Base-by-base conservation (phyloP, 768 basidiomycete genomes). In the Postia placenta region DNA sequence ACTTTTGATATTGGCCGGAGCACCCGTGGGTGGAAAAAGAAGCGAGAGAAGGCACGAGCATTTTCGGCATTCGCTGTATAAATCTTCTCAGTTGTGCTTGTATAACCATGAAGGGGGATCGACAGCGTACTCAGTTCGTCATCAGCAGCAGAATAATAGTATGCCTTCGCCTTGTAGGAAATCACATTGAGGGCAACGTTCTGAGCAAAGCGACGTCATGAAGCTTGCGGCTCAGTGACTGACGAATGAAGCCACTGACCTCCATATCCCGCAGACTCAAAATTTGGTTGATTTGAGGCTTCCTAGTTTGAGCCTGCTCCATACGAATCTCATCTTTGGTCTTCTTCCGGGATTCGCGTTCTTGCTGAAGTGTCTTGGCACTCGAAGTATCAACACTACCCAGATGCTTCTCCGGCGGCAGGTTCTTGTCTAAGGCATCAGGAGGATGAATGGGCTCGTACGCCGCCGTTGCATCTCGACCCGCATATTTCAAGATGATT, bases 11-110 rank as follows among this genome's bases (percentile, higher is more conserved):
- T 76, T 2, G 77, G 67, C 42, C 75, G 79, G 80, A 91, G 80
- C 33, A 97, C 79, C 20, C 92, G 81, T 14, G 93, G 81, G 47
- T 81, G 75, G 67, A 95, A 94, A 72, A 92, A 95, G 64, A 92
- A 85, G 25, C 90, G 80, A 36, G 76, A 72, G 64, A 89, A 93
- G n/a, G 88, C 87, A 36, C 78, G 74, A n/a, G 75, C 70, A 54
- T 92, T 93, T 64, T 92, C 86, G 9, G 60, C 51, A 58, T 78
- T 65, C 11, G 80, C 85, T 87, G 57, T 45, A 27, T 17, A 24
- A 5, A 20, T 39, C 7, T 6, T 39, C 19, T 7, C 19, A 26
- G 14, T 5, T 9, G 19, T 22, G 38, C 7, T 33, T 7, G 38
- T 39, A 39, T 6, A 39, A 19, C 3, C 28, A 36, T 46, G 26